Base-by-base conservation (phyloP, 768 basidiomycete genomes). In the Rubroboletus pulcherrimus region DNA sequence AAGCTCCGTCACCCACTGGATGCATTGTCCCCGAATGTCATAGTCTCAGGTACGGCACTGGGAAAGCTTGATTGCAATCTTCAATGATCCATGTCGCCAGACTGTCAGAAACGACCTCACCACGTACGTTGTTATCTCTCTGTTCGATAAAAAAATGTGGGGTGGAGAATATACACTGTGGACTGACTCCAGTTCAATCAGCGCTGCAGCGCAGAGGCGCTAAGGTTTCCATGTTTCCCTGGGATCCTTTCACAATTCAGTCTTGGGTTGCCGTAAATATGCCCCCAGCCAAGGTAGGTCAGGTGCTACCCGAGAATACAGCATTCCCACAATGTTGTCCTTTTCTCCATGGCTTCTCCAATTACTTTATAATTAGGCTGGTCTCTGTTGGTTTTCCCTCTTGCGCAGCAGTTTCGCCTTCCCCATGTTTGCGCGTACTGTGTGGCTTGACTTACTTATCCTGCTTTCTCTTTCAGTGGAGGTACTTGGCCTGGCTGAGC, bases 401-500 rank as follows among this genome's bases (percentile, higher is more conserved):
- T 24, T 47, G 54, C 51, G 46, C 58, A 56, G 44, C 43, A 38
- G 21, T 40, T 44, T 51, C 24, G 7, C 29, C 41, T 50, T 50
- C 51, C 34, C 26, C 37, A 65, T 65, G 61, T 19, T 55, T 21
- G 5, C 51, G 26, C 37, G 30, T 26, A 39, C 53, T 7, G 17
- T 35, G 19, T n/a, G 43, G n/a, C n/a, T 63, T 47, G 51, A 41
- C 19, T 53, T 58, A 2, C 33, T 66, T 19, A 21, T 54, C 46
- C 48, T 68, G 5, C 37, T 59, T 11, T 58, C 31, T 38, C 44
- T 60, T 49, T 51, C 51, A 43, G 55, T 49, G 4, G 47, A 45
- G 29, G 64, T 49, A 7, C 26, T 66, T 34, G 59, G 58, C 6
- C 49, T 40, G 35, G 62, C 60, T 58, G 54, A 39, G 24, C 49